phyloP scores from a whole-genome alignment of 129 eudicot genomes.

The Centrapalus pauciflorus region DNA sequence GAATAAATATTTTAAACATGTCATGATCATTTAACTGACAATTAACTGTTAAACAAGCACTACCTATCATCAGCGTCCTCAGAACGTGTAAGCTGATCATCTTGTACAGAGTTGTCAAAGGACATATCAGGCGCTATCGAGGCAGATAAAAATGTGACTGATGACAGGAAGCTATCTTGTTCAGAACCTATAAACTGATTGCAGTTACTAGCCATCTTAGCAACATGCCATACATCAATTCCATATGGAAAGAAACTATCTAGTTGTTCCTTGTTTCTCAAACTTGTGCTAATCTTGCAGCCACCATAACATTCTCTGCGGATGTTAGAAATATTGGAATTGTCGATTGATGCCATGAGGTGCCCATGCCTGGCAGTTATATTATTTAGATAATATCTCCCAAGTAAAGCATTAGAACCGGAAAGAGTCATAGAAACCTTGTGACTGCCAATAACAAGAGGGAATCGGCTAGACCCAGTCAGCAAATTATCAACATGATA shows the following conservation, averaged over 20 bases:
- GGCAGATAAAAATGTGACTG: constrained; percentile 42
- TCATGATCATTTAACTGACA: not conserved
- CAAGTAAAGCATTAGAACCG: constrained; percentile 37
- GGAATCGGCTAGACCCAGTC: constrained; percentile 26
- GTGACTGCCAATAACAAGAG: constrained; percentile 4
- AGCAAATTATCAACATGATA: constrained; percentile 52
- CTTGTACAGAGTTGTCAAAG: constrained; percentile 33
- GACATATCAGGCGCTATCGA: constrained; percentile 38
- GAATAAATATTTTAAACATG: no score
- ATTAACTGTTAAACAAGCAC: not conserved
- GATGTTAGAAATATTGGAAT: constrained; percentile 16
- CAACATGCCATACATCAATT: constrained; percentile 41
- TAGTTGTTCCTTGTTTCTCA: constrained; percentile 40
- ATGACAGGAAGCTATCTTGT: constrained; percentile 37
- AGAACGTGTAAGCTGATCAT: constrained; percentile 35
- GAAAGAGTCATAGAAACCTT: constrained; percentile 45
- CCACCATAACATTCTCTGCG: constrained; percentile 29
- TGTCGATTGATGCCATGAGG: constrained; percentile 11
- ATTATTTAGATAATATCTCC: constrained; percentile 28
- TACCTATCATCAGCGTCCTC: constrained; percentile 41
- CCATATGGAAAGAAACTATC: constrained; percentile 27
- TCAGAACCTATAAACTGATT: constrained; percentile 35
- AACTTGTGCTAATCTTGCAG: constrained; percentile 42
- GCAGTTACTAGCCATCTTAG: constrained; percentile 31
- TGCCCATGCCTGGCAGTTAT: constrained; percentile 20